Percentiles rank a stretch among this genome's conserved stretches.
Evolutionary conservation across 2,329 filamentous ascomycete species (phyloP).

Genomic region (Fusarium scirpi): DNA sequence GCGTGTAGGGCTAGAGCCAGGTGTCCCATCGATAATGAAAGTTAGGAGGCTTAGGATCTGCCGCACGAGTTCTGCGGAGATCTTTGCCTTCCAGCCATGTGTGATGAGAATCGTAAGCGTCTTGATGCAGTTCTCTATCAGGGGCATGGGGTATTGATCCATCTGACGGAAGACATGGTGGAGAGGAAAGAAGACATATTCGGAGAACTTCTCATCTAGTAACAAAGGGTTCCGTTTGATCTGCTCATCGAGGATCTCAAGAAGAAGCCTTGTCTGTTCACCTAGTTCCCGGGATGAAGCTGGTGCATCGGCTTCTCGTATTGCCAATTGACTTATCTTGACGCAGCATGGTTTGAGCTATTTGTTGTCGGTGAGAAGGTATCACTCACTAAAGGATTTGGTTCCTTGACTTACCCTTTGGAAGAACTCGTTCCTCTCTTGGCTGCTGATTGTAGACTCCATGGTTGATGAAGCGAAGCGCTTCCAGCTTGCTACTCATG

Average conservation of each 20-base stretch:
- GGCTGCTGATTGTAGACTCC: constrained; percentile 41
- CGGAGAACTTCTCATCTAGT: constrained; percentile 85
- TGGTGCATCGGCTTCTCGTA: constrained; percentile 60
- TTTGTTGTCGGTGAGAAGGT: constrained; percentile 11
- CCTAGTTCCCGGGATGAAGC: constrained; percentile 59
- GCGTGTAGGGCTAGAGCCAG: constrained; percentile 61
- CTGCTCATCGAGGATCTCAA: constrained; percentile 60
- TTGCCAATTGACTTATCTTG: constrained; percentile 68
- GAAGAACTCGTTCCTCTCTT: constrained; percentile 50
- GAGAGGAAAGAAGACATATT: constrained; percentile 95
- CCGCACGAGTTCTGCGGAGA: constrained; percentile 79
- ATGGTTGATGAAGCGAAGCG: constrained; percentile 42
- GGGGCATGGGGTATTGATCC: constrained; percentile 75
- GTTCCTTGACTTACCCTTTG: constrained; percentile 44
- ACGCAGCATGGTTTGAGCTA: constrained; percentile 74
- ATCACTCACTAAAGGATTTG: not conserved
- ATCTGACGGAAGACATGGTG: constrained; percentile 86
- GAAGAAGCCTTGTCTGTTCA: constrained; percentile 59
- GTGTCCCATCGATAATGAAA: constrained; percentile 80
- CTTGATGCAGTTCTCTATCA: constrained; percentile 81
- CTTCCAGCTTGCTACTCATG: constrained; percentile 32
- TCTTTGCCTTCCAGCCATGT: constrained; percentile 80
- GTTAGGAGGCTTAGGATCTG: constrained; percentile 89
- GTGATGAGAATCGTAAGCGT: constrained; percentile 80
- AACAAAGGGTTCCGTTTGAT: constrained; percentile 58